phyloP scores from a whole-genome alignment of 2,329 filamentous ascomycete species.

The Ceratocystis huliohia region DNA sequence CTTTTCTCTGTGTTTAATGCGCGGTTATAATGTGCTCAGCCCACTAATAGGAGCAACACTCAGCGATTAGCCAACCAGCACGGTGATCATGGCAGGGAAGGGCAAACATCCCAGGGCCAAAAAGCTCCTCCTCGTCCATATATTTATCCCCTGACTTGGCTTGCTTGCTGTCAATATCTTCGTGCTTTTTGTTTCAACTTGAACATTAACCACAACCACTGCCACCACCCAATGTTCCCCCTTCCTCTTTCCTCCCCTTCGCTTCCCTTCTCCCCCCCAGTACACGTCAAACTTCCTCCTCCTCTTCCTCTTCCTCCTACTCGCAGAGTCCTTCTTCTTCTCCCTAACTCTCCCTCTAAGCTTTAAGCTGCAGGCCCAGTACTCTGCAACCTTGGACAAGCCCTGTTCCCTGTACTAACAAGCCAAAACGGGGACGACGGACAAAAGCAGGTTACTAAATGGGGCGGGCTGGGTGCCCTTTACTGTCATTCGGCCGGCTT shows the following conservation, averaged over 20 bases:
- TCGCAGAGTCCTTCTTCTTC: neutral
- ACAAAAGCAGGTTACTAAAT: too few species aligned
- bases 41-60: neutral
- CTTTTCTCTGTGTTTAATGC: neutral
- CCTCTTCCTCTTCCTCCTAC: neutral
- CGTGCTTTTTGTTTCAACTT: neutral
- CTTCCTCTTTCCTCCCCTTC: neutral
- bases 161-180: neutral
- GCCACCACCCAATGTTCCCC: neutral
- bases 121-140: neutral
- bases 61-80: neutral
- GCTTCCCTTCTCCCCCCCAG: neutral
- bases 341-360: too few species aligned
- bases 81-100: neutral
- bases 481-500: too few species aligned
- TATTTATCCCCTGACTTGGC: neutral
- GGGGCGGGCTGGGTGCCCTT: too few species aligned
- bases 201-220: too few species aligned
- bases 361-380: too few species aligned
- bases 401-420: too few species aligned
- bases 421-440: too few species aligned
- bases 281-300: neutral
- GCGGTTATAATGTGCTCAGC: conserved; percentile 6
- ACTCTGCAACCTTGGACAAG: too few species aligned
- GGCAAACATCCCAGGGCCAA: neutral